These are phyloP conservation scores for Backusella australiensis DNA, from an alignment of 192 early-diverging fungal species.

Conservation along the genomic window DNA sequence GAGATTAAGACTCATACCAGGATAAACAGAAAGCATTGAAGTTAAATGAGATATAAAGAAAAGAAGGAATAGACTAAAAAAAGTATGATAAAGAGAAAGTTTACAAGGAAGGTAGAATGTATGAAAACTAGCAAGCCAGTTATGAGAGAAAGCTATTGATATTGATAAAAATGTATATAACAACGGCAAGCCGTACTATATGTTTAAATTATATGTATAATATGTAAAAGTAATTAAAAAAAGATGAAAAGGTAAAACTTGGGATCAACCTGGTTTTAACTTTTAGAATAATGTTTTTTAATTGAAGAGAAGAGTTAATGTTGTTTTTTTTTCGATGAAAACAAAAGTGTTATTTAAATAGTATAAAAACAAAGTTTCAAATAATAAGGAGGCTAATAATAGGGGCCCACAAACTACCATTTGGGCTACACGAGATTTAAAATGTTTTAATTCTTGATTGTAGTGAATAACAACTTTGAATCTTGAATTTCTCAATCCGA, in stretches of 20 bases:
- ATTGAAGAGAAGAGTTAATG: not conserved
- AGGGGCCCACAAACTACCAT: not conserved
- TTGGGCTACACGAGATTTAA: not conserved
- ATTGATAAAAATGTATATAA: slow-evolving; percentile 4
- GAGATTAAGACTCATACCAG: slow-evolving; percentile 18
- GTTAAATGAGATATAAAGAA: not conserved
- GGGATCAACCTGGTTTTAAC: slow-evolving; percentile 5
- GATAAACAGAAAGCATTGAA: slow-evolving; percentile 26
- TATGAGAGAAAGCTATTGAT: not conserved
- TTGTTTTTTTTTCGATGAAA: not conserved
- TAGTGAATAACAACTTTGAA: slow-evolving; percentile 5
- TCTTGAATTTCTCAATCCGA: slow-evolving; percentile 6
- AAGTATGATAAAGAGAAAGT: not conserved
- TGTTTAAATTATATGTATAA: not conserved
- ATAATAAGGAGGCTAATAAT: not conserved
- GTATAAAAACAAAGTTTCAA: slow-evolving; percentile 5
- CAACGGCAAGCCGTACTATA: not conserved
- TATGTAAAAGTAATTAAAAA: not conserved
- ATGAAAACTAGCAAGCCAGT: slow-evolving; percentile 11
- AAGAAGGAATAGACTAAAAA: not conserved
- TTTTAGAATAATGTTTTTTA: not conserved
- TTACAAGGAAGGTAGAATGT: not conserved
- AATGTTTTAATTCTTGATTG: slow-evolving; percentile 6
- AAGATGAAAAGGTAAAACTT: not conserved
- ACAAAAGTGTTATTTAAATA: slow-evolving; percentile 7